Evolutionary conservation across 495 filamentous ascomycete species (phyloP), one percentile per base, ranked within the genome.

Genomic region (Neurospora sp.): DNA sequence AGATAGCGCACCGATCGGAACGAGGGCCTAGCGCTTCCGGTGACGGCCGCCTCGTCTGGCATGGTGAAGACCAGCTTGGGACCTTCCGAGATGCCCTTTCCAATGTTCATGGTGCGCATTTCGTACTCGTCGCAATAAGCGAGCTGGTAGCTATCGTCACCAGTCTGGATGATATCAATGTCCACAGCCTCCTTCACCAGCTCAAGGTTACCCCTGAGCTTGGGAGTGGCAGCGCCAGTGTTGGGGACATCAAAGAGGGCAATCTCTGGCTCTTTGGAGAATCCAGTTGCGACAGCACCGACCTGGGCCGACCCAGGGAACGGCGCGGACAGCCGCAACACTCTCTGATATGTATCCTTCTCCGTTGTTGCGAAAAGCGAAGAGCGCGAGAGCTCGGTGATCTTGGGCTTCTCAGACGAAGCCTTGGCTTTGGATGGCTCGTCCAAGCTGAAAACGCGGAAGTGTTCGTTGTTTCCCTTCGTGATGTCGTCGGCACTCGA

Each of bases 381-480:
- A 77, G 86, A 81, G 66, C 87, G 88, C 46, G 89, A 88, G 27
- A 90, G 70, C 74, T 88, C 84, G 62, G 84, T 81, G 72, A 90
- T 86, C 76, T 85, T 86, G 14, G 81, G 82, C 74, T 74, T 74
- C 77, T 77, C 75, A 74, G 78, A 75, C 69, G 77, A 77, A 14
- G 74, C 31, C 71, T 82, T 83, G 71, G 83, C 78, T 76, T 84
- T 83, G 72, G 83, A 81, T 14, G 85, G 82, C 74, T 84, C 81
- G 72, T 84, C 83, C 73, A 95, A 85, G 62, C 85, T 80, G 77
- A 97, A 96, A n/a, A 93, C 86, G 69, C 94, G 87, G 72, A 98
- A 88, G 81, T 99, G 96, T 76, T 93, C 87, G 78, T 99, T 98
- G 78, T 90, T 93, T 39, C 92, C 93, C 73, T 89, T 89, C 76